Evolutionary conservation across 2,329 filamentous ascomycete genomes (phyloP).

Genomic region (Thyridium curvatum): DNA sequence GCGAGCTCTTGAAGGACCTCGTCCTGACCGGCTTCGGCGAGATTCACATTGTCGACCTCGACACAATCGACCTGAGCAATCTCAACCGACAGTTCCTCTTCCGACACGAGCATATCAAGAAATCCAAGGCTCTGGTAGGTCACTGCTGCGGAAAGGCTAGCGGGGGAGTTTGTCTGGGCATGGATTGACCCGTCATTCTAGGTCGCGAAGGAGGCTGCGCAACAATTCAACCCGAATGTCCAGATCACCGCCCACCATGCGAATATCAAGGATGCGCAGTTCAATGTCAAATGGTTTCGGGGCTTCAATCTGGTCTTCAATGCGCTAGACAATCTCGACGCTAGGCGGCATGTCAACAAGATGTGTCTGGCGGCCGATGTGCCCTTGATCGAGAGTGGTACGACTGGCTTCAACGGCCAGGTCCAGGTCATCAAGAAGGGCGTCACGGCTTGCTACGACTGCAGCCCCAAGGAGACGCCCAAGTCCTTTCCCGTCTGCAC

Average conservation of each 20-base stretch:
- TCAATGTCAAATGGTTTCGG: constrained; percentile 84
- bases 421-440: constrained; percentile 95
- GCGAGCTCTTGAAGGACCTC: constrained; percentile 94
- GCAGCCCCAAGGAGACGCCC: constrained; percentile 79
- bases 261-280: constrained; percentile 87
- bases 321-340: constrained; percentile 91
- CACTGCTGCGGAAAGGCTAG: constrained; percentile 2
- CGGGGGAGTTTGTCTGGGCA: constrained; percentile 4
- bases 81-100: constrained; percentile 97
- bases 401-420: constrained; percentile 95
- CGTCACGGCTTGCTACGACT: constrained; percentile 93
- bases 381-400: constrained; percentile 91
- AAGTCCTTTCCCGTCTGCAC: constrained; percentile 96
- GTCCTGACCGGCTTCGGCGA: constrained; percentile 88
- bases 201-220: constrained; percentile 89
- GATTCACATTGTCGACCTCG: constrained; percentile 91
- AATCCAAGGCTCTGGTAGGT: constrained; percentile 83
- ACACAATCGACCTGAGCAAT: constrained; percentile 97
- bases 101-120: constrained; percentile 94
- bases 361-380: constrained; percentile 94
- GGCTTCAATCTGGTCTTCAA: constrained; percentile 87
- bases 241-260: constrained; percentile 85
- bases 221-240: constrained; percentile 82
- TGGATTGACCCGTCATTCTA: constrained; percentile 26
- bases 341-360: constrained; percentile 88